These are phyloP conservation scores for Wickerhamomyces queroliae DNA, from an alignment of 805 yeast species.

Conservation along the genomic window DNA sequence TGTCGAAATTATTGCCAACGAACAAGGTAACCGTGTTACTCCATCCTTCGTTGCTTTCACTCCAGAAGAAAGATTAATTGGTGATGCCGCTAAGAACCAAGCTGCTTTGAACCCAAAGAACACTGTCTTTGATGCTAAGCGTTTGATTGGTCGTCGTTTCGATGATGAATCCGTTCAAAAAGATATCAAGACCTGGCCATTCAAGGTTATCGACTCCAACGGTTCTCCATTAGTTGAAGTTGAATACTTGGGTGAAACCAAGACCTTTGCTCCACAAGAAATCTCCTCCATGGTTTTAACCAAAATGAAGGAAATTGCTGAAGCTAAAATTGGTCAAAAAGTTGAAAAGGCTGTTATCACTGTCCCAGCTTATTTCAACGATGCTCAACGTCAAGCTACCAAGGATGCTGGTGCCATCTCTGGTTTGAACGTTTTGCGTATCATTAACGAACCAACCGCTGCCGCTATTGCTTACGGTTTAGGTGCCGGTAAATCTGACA, in stretches of 20 bases:
- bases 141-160: conserved; percentile 78
- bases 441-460: conserved; percentile 84
- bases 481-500: conserved; percentile 78
- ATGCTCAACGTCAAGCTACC: conserved; percentile 78
- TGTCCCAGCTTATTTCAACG: conserved; percentile 78
- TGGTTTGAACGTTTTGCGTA: conserved; percentile 72
- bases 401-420: conserved; percentile 80
- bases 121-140: conserved; percentile 80
- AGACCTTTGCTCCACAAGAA: conserved; percentile 70
- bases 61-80: conserved; percentile 70
- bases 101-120: conserved; percentile 74
- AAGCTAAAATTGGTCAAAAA: conserved; percentile 65
- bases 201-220: conserved; percentile 58
- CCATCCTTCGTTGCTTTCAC: conserved; percentile 81
- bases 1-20: conserved; percentile 77
- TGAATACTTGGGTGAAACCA: conserved; percentile 62
- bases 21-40: conserved; percentile 82
- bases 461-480: conserved; percentile 99
- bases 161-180: conserved; percentile 73
- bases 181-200: conserved; percentile 90
- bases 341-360: conserved; percentile 75
- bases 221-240: conserved; percentile 69
- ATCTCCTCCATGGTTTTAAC: conserved; percentile 72
- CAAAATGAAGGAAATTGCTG: conserved; percentile 81
- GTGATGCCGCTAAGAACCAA: conserved; percentile 82